phyloP scores from a whole-genome alignment of 805 yeast genomes.

The Saccharomycopsis sp. region DNA sequence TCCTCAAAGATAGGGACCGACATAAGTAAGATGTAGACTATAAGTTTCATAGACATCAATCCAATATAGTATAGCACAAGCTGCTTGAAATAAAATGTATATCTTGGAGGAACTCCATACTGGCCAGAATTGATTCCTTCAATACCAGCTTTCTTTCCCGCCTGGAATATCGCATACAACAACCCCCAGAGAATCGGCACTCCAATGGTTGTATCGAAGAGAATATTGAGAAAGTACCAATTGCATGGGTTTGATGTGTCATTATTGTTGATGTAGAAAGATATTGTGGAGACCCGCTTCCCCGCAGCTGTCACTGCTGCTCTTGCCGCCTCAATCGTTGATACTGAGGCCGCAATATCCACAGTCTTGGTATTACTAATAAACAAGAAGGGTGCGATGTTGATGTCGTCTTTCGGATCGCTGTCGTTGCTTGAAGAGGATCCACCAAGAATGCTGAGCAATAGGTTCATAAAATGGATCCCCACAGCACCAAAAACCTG shows the following conservation, averaged over 20 bases:
- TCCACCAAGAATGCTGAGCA: slow-evolving; percentile 56
- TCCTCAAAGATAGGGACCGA: slow-evolving; percentile 61
- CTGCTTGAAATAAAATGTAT: slow-evolving; percentile 45
- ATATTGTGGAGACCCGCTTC: slow-evolving; percentile 13
- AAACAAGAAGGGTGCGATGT: slow-evolving; percentile 11
- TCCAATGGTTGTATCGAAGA: slow-evolving; percentile 91
- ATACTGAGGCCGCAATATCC: background rate
- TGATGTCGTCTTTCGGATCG: slow-evolving; percentile 11
- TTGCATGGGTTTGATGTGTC: slow-evolving; percentile 72
- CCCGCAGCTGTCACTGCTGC: slow-evolving; percentile 1
- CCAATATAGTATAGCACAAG: slow-evolving; percentile 42
- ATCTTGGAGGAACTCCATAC: slow-evolving; percentile 44
- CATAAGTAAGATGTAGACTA: slow-evolving; percentile 50
- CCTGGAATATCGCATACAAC: slow-evolving; percentile 45
- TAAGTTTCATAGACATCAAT: slow-evolving; percentile 53
- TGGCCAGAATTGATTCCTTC: slow-evolving; percentile 38
- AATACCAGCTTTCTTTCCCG: slow-evolving; percentile 39
- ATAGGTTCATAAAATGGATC: slow-evolving; percentile 71
- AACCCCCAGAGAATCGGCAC: slow-evolving; percentile 69
- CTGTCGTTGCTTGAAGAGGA: slow-evolving; percentile 9
- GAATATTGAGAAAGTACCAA: slow-evolving; percentile 86
- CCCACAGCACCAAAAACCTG: slow-evolving; percentile 85
- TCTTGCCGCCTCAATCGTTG: background rate
- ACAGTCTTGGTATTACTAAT: background rate
- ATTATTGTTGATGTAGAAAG: slow-evolving; percentile 23